phyloP scores from a whole-genome alignment of 371 early-diverging fungal genomes.

The Sporodiniella umbellata region DNA sequence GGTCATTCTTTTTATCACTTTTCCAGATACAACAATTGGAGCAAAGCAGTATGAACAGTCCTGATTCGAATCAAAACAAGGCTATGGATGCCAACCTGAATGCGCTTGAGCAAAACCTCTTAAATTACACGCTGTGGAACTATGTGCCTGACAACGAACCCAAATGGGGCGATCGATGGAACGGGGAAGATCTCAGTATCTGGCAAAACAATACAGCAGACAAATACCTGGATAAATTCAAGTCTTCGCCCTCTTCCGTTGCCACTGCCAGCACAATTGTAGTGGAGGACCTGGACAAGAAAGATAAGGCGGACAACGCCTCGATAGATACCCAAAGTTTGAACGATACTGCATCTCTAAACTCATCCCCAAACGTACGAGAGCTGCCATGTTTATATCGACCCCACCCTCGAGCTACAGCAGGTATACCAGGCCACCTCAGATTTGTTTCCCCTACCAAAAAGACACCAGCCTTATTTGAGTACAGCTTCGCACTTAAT shows the following conservation, averaged over 20 bases:
- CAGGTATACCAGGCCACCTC: slow-evolving; percentile 32
- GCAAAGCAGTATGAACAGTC: background rate
- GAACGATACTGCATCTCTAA: background rate
- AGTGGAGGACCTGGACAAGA: slow-evolving; percentile 1
- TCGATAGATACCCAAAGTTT: background rate
- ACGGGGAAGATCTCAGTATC: slow-evolving; percentile 67
- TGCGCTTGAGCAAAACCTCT: slow-evolving; percentile 59
- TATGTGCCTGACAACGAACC: slow-evolving; percentile 61
- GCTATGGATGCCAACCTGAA: slow-evolving; percentile 70
- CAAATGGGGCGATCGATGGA: slow-evolving; percentile 70
- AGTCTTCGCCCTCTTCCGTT: background rate
- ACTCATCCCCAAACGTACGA: slow-evolving; percentile 12
- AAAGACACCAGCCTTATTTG: slow-evolving; percentile 17
- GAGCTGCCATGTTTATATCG: slow-evolving; percentile 33
- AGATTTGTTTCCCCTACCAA: slow-evolving; percentile 28
- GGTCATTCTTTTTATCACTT: slow-evolving; percentile 4
- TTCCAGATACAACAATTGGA: background rate
- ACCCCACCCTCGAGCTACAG: slow-evolving; percentile 29
- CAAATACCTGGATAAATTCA: background rate
- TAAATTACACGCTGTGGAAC: slow-evolving; percentile 67
- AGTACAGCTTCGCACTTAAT: slow-evolving; percentile 7
- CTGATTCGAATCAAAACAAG: slow-evolving; percentile 52
- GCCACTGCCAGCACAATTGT: background rate
- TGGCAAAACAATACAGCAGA: slow-evolving; percentile 22
- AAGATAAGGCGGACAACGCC: slow-evolving; percentile 4